These are phyloP conservation scores for Podospora conica DNA, from an alignment of 495 filamentous ascomycete genomes.

Conservation along the genomic window DNA sequence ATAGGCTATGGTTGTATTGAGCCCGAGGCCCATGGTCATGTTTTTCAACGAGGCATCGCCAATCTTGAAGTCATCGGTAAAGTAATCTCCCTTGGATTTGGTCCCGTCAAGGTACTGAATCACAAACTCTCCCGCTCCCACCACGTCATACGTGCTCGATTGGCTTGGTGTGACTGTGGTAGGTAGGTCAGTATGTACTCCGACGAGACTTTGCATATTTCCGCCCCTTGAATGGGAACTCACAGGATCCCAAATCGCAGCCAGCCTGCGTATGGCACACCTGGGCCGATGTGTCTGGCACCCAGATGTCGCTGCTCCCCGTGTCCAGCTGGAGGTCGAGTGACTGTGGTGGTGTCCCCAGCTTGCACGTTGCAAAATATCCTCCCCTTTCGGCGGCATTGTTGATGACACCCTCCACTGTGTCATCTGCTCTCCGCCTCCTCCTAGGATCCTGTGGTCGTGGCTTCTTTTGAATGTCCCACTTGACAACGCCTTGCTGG, in stretches of 20 bases:
- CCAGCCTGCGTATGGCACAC: constrained; percentile 47
- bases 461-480: constrained; percentile 33
- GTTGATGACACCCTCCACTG: constrained; percentile 33
- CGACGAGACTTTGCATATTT: background rate
- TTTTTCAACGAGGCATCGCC: constrained; percentile 57
- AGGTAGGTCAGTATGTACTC: constrained; percentile 17
- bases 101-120: constrained; percentile 85
- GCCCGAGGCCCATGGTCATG: constrained; percentile 82
- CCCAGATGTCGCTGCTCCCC: constrained; percentile 88
- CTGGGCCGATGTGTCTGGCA: constrained; percentile 54
- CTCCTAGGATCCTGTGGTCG: constrained; percentile 11
- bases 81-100: constrained; percentile 72
- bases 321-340: constrained; percentile 71
- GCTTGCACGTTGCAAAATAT: constrained; percentile 62
- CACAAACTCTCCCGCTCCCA: constrained; percentile 64
- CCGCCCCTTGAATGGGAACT: constrained; percentile 12
- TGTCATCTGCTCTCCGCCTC: constrained; percentile 29
- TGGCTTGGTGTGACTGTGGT: constrained; percentile 52
- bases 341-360: constrained; percentile 65
- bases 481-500: constrained; percentile 34
- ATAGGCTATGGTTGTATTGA: constrained; percentile 59
- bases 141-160: constrained; percentile 62
- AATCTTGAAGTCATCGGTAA: constrained; percentile 68
- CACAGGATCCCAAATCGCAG: constrained; percentile 45
- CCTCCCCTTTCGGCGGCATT: constrained; percentile 44